phyloP scores from a whole-genome alignment of 257 asterid species.

The Fraxinus quadrangulata region DNA sequence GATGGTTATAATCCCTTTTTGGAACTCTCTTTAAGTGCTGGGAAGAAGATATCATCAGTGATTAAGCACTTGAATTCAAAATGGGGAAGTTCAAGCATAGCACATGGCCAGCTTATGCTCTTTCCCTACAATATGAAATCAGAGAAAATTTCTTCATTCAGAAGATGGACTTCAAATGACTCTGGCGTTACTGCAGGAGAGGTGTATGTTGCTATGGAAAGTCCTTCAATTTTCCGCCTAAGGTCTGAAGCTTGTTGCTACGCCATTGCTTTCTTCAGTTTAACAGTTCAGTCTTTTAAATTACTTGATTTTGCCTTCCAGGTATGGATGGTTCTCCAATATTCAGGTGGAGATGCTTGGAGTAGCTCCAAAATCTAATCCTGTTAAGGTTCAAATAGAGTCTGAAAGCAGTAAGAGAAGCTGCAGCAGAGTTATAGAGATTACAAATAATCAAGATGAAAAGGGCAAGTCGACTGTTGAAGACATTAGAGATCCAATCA shows the following conservation, averaged over 20 bases:
- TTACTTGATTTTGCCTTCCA: conserved; percentile 33
- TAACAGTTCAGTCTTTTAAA: conserved; percentile 9
- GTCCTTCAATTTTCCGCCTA: conserved; percentile 75
- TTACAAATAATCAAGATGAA: conserved; percentile 29
- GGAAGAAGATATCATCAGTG: conserved; percentile 82
- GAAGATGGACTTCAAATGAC: conserved; percentile 71
- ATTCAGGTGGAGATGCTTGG: conserved; percentile 37
- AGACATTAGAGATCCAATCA: conserved; percentile 28
- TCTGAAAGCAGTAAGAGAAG: conserved; percentile 34
- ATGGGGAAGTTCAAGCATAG: conserved; percentile 62
- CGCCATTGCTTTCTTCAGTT: conserved; percentile 14
- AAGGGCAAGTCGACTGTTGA: conserved; percentile 33
- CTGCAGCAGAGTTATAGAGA: conserved; percentile 32
- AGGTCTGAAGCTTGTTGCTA: conserved; percentile 50
- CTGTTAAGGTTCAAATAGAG: conserved; percentile 34
- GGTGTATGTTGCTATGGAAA: conserved; percentile 53
- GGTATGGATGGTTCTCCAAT: conserved; percentile 79
- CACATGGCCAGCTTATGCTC: conserved; percentile 60
- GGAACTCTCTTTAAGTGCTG: conserved; percentile 73
- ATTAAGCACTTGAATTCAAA: conserved; percentile 73
- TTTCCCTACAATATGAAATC: conserved; percentile 57
- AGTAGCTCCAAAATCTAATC: conserved; percentile 36
- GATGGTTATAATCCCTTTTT: conserved; percentile 84
- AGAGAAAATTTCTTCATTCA: conserved; percentile 52
- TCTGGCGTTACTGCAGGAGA: conserved; percentile 63